These are phyloP conservation scores for Malus orientalis DNA, from an alignment of 306 rosid genomes.

Conservation along the genomic window DNA sequence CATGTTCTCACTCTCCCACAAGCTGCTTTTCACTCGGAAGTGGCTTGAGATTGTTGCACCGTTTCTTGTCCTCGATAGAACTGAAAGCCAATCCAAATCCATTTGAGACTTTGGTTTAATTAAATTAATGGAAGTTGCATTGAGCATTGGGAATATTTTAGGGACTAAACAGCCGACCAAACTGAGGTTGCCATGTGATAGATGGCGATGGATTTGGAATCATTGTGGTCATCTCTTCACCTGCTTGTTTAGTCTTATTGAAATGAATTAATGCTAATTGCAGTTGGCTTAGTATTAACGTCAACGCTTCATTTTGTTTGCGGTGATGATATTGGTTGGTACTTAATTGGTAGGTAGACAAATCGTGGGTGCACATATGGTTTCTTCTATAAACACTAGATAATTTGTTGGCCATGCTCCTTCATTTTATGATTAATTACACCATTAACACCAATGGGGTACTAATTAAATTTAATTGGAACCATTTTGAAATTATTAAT, in stretches of 20 bases:
- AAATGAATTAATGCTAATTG: background rate
- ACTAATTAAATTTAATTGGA: background rate
- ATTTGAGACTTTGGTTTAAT: slow-evolving; percentile 16
- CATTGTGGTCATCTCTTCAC: slow-evolving; percentile 50
- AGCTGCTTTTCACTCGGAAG: slow-evolving; percentile 59
- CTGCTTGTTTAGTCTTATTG: slow-evolving; percentile 20
- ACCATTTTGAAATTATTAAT: background rate
- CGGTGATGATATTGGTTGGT: background rate
- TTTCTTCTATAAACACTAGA: background rate
- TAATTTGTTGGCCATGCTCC: background rate
- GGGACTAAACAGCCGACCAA: slow-evolving; percentile 55
- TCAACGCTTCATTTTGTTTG: slow-evolving; percentile 34
- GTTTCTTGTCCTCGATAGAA: slow-evolving; percentile 55
- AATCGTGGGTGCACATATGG: background rate
- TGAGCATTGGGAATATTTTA: slow-evolving; percentile 42
- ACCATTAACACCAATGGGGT: background rate
- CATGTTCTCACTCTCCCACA: slow-evolving; percentile 63
- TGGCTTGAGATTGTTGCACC: slow-evolving; percentile 65
- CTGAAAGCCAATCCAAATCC: slow-evolving; percentile 44
- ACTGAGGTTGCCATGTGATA: slow-evolving; percentile 61
- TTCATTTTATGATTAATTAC: background rate
- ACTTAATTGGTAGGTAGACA: background rate
- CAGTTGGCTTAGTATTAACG: slow-evolving; percentile 24
- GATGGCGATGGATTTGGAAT: slow-evolving; percentile 72
- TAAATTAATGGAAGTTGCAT: slow-evolving; percentile 35